Evolutionary conservation across 2,329 filamentous ascomycete genomes (phyloP), one percentile per base, ranked within the genome.

Genomic region (Cyanodermella asteris): DNA sequence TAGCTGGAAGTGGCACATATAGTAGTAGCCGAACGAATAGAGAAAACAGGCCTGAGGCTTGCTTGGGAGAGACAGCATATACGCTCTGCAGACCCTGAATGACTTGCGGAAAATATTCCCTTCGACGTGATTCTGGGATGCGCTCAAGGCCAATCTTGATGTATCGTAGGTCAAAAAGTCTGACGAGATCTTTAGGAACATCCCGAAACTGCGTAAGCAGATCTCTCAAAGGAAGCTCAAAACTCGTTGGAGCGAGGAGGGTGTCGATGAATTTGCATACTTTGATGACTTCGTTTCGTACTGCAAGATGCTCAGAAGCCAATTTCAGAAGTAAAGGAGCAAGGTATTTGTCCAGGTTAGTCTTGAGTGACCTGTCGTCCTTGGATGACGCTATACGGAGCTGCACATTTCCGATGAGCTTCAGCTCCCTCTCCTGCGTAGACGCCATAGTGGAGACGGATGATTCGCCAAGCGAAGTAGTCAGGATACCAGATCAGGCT

Each of bases 151-250:
- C 87, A 42, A 91, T 78, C 40, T 90, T 77, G 18, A 93, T 74
- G 43, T 91, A 91, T 11, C 75, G 60, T 20, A 94, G 55, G 47
- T 94, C 82, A 37, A 93, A 75, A 43, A 91, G 77, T 34, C 78
- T 72, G 34, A 97, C 67, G 18, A 93, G 58, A 1, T 71, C 56
- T 8, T 71, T 72, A 19, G 68, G 58, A 18, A 66, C 67, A 13
- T 76, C 66, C 46, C 90, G 91, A 58, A 91, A 93, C 45, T 94
- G 87, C 37, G 81, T 72, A 27, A 94, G 49, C 11, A 97, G 59
- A 10, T 71, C 67, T n/a, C 67, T 63, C 8, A 94, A 81, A 1
- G 87, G 87, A 5, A 97, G 56, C 27, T 82, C 60, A 34, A 93
- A n/a, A n/a, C n/a, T n/a, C n/a, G n/a, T n/a, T n/a, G n/a, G n/a